phyloP scores from a whole-genome alignment of 805 yeast genomes.

The Candida railenensis region DNA sequence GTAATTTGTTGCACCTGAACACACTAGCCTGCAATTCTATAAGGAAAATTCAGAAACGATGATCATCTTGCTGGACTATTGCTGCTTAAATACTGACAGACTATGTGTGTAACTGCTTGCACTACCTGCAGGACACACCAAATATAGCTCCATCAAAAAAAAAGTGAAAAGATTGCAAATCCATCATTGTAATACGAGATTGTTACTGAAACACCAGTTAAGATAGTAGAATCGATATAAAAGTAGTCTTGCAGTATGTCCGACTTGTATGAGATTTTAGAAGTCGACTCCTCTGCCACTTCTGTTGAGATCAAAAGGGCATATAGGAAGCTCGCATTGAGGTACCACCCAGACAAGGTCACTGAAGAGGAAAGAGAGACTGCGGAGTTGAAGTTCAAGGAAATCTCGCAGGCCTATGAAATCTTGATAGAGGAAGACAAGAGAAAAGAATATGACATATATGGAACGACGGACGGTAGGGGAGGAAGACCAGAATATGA shows the following conservation, averaged over 20 bases:
- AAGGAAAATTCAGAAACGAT: too few species aligned
- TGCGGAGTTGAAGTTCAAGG: constrained; percentile 81
- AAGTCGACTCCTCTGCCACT: constrained; percentile 64
- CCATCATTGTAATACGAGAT: too few species aligned
- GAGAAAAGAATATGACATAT: constrained; percentile 58
- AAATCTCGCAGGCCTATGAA: constrained; percentile 84
- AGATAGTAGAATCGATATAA: neutral
- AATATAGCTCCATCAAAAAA: too few species aligned
- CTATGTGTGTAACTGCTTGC: too few species aligned
- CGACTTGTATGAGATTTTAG: constrained; percentile 64
- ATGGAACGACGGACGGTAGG: constrained; percentile 42
- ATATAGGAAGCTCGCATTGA: constrained; percentile 78
- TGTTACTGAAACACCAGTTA: neutral
- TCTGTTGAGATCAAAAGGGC: constrained; percentile 77
- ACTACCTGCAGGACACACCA: too few species aligned
- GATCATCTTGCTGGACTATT: too few species aligned
- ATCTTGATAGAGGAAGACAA: constrained; percentile 67
- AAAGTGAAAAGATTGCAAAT: too few species aligned
- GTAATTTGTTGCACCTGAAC: too few species aligned
- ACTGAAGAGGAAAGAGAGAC: constrained; percentile 61
- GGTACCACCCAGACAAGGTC: constrained; percentile 88
- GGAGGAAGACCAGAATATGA: constrained; percentile 12
- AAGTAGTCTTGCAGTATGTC: constrained; percentile 8
- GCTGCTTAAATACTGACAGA: too few species aligned
- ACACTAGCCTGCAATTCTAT: too few species aligned